Evolutionary conservation across 148 eudicot genomes (phyloP).

Genomic region (Vaccinium myrtillus): DNA sequence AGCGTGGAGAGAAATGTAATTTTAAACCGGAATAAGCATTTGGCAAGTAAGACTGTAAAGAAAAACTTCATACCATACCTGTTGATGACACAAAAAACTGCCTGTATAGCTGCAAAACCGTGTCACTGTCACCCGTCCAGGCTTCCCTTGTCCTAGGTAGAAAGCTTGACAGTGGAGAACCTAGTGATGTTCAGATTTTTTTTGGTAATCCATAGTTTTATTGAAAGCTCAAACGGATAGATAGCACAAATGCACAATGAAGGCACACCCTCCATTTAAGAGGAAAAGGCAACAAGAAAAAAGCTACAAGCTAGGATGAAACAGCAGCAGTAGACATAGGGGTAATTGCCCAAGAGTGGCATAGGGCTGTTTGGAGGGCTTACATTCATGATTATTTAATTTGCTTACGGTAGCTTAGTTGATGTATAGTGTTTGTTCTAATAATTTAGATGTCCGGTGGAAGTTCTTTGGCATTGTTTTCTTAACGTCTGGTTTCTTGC

Average conservation of each 20-base stretch:
- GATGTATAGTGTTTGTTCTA: background rate
- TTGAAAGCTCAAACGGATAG: background rate
- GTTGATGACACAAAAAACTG: background rate
- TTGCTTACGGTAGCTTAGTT: background rate
- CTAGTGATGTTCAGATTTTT: background rate
- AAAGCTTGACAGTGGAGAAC: background rate
- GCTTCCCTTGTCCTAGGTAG: background rate
- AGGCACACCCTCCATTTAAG: background rate
- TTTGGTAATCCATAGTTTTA: background rate
- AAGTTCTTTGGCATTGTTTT: background rate
- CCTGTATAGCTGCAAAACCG: background rate
- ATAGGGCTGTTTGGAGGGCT: background rate
- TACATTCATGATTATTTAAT: background rate
- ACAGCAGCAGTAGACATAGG: background rate
- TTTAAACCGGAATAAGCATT: background rate
- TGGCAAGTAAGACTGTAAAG: background rate
- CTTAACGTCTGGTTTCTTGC: background rate
- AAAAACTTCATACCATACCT: background rate
- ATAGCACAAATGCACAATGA: background rate
- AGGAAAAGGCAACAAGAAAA: background rate
- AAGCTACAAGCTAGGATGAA: background rate
- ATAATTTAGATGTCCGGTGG: background rate
- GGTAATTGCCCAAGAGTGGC: background rate
- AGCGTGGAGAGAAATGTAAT: background rate
- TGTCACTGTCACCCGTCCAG: background rate